A percentile compares a stretch with the other conserved stretches of the same genome.
These are phyloP conservation scores for Sporothrix phasma DNA, from an alignment of 2,329 filamentous ascomycete genomes.

Conservation along the genomic window DNA sequence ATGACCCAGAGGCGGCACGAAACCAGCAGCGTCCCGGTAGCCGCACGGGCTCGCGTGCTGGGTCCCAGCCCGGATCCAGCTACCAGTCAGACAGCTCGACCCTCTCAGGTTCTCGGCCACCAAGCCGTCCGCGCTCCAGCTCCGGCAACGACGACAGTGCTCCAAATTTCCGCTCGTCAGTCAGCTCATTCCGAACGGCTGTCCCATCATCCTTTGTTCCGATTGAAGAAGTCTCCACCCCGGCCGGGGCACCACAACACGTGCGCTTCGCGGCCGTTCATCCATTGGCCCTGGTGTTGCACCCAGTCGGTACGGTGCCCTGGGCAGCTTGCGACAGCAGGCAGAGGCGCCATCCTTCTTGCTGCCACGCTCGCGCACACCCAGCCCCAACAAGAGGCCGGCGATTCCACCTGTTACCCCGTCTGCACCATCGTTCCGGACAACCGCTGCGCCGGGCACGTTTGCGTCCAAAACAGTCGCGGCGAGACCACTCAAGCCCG, in stretches of 20 bases:
- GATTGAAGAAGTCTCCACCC: constrained; percentile 35
- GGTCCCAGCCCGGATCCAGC: constrained; percentile 46
- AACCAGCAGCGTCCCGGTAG: constrained; percentile 23
- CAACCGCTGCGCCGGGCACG: constrained; percentile 23
- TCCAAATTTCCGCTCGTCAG: constrained; percentile 35
- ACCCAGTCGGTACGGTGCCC: background rate
- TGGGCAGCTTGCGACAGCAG: constrained; percentile 10
- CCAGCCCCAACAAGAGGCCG: constrained; percentile 31
- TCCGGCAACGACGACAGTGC: constrained; percentile 36
- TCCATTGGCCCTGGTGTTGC: constrained; percentile 12
- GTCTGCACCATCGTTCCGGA: constrained; percentile 18
- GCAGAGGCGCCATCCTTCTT: constrained; percentile 9
- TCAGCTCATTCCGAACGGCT: constrained; percentile 34
- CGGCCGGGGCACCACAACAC: constrained; percentile 25
- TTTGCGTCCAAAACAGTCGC: constrained; percentile 39
- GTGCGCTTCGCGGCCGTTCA: constrained; percentile 23
- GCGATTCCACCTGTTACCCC: constrained; percentile 12
- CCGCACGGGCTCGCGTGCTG: constrained; percentile 11
- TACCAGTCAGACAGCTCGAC: constrained; percentile 52
- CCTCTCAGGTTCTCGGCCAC: constrained; percentile 39
- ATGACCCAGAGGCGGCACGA: constrained; percentile 49
- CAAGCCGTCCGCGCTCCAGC: constrained; percentile 47
- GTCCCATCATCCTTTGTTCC: constrained; percentile 26
- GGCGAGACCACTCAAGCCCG: constrained; percentile 39
- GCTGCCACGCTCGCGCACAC: constrained; percentile 26